A percentile compares a stretch with the other conserved stretches of the same genome.
These are phyloP conservation scores for Epichloe elymi DNA, from an alignment of 2,329 filamentous ascomycete genomes.

Conservation along the genomic window DNA sequence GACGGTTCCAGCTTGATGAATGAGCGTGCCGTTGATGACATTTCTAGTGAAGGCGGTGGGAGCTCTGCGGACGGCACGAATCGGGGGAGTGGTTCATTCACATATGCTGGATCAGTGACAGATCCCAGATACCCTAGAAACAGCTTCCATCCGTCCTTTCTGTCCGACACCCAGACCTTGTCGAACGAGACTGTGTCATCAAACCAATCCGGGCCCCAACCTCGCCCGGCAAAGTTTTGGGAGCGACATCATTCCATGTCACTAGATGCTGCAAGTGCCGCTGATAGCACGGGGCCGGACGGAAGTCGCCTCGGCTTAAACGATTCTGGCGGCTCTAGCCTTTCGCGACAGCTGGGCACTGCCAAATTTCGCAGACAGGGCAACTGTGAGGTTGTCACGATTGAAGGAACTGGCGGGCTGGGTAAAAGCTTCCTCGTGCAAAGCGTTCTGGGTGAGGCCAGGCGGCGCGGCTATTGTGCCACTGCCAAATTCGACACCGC, in stretches of 20 bases:
- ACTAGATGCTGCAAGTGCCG: conserved; percentile 32
- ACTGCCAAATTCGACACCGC: conserved; percentile 54
- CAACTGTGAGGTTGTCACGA: conserved; percentile 49
- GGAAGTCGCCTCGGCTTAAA: conserved; percentile 28
- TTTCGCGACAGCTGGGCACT: conserved; percentile 40
- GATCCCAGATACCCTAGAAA: conserved; percentile 27
- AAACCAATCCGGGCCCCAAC: conserved; percentile 25
- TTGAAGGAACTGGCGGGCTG: conserved; percentile 49
- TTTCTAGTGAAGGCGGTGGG: conserved; percentile 42
- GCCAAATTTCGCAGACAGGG: conserved; percentile 47
- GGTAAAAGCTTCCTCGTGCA: conserved; percentile 54
- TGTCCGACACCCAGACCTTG: conserved; percentile 27
- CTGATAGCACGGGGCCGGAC: conserved; percentile 31
- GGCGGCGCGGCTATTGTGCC: conserved; percentile 49
- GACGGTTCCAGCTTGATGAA: conserved; percentile 41
- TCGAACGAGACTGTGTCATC: conserved; percentile 36
- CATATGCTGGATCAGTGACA: conserved; percentile 25
- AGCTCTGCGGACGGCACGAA: conserved; percentile 43
- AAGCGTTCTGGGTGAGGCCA: conserved; percentile 46
- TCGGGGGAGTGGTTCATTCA: conserved; percentile 35
- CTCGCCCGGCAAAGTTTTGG: conserved; percentile 31
- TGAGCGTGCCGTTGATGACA: conserved; percentile 36
- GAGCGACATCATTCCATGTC: conserved; percentile 40
- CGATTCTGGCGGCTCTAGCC: conserved; percentile 33
- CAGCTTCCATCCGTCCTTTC: conserved; percentile 27